phyloP scores from a whole-genome alignment of 805 yeast genomes.

The Torulaspora franciscae region DNA sequence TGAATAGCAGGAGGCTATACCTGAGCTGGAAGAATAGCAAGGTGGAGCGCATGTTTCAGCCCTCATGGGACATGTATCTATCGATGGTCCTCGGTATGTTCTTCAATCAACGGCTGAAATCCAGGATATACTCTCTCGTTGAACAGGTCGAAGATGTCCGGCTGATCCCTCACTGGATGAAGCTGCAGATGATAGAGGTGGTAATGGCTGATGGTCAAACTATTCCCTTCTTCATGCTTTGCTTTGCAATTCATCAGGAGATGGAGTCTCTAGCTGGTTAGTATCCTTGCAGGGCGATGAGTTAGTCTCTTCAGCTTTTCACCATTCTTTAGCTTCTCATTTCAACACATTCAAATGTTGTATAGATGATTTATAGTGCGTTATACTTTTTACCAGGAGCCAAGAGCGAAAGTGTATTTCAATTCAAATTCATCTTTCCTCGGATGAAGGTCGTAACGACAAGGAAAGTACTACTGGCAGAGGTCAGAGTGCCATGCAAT shows the following conservation, averaged over 20 bases:
- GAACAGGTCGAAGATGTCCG: background rate
- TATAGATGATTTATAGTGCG: background rate
- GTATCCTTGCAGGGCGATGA: background rate
- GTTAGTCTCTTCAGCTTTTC: background rate
- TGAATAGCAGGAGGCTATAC: background rate
- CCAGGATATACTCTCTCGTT: background rate
- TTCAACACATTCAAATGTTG: background rate
- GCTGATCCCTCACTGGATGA: slow-evolving; percentile 1
- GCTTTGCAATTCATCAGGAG: background rate
- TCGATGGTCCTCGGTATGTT: slow-evolving; percentile 1
- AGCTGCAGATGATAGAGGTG: background rate
- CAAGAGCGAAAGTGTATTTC: background rate
- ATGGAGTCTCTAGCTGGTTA: background rate
- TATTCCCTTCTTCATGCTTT: background rate
- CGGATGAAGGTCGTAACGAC: background rate
- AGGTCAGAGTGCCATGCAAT: background rate
- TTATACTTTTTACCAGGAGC: background rate
- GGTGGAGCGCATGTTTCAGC: background rate
- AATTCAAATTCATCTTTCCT: background rate
- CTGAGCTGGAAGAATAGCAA: background rate
- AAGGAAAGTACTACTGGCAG: background rate
- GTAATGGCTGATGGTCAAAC: background rate
- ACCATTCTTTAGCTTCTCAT: background rate
- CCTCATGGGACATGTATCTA: slow-evolving; percentile 1
- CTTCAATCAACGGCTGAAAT: background rate